These are phyloP conservation scores for Artemisia tridentata DNA, from an alignment of 129 eudicot genomes.

Conservation along the genomic window DNA sequence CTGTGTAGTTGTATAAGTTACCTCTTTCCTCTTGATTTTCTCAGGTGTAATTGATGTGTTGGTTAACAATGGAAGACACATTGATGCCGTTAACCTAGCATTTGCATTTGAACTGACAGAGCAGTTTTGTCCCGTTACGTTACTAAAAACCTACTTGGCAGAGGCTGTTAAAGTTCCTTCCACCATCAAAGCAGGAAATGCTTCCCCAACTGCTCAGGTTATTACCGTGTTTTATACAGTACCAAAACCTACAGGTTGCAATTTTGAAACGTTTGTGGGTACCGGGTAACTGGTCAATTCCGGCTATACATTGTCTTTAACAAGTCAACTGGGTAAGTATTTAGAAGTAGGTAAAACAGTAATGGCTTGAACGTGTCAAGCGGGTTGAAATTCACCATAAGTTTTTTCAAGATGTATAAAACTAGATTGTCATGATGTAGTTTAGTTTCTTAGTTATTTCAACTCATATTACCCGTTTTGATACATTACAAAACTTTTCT, in stretches of 20 bases:
- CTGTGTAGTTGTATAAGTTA: not conserved
- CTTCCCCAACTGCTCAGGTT: constrained; percentile 60
- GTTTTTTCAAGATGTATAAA: not conserved
- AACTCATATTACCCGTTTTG: too few relatives aligned
- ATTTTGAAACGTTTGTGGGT: not conserved
- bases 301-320: not conserved
- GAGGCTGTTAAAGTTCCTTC: constrained; percentile 67
- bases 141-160: constrained; percentile 74
- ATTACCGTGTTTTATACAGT: not conserved
- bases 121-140: constrained; percentile 72
- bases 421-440: too few relatives aligned
- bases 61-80: constrained; percentile 81
- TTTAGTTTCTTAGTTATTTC: too few relatives aligned
- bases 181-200: constrained; percentile 55
- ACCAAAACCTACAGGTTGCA: not conserved
- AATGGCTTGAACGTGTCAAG: not conserved
- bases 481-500: too few relatives aligned
- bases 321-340: not conserved
- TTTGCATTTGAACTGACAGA: constrained; percentile 83
- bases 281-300: not conserved
- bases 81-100: constrained; percentile 91
- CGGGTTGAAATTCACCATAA: not conserved
- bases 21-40: constrained; percentile 4
- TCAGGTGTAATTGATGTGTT: constrained; percentile 87
- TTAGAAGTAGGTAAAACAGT: not conserved